Evolutionary conservation across 2,329 filamentous ascomycete genomes (phyloP), one percentile per base, ranked within the genome.

Genomic region (Penicillium sp.): DNA sequence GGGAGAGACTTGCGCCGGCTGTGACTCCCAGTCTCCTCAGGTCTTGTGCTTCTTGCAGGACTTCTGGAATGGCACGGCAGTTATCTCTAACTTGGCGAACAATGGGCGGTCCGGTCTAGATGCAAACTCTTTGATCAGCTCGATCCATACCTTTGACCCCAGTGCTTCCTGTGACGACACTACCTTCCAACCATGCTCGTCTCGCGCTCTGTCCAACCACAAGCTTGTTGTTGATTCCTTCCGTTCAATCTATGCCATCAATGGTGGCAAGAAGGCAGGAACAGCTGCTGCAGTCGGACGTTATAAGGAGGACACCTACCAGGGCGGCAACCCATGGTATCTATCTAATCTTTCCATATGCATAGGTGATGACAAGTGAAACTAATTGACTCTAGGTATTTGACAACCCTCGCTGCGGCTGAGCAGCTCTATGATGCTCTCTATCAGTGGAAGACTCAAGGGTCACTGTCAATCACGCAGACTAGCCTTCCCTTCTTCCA

Each of bases 361-460:
- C 1, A 49, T 17, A 5, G 11, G 25, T 14, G 14, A 17, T 5
- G 31, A 25, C 34, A 49, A 35, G 7, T 14, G 7, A 17, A 17
- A 22, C 45, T 49, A 49, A 49, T 7, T n/a, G 4, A 10, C 14
- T 22, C 4, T 5, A 62, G 90, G 90, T 90, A 91, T 68, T 81
- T 93, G 8, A 83, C 84, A 64, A 93, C 89, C 1, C 82, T 91
- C 38, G 90, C 89, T 0, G 89, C 89, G 0, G 91, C 90, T 14
- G 91, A 95, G 73, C 86, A 90, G 71, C 83, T 95, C 3, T 94
- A 92, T 72, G 88, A 90, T 70, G 88, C 90, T 0, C 72, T 91
- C 4, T 87, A 88, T 63, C 86, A 89, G 51, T 93, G 89, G 88
- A 82, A 88, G 60, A 76, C 80, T 50, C 75, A 81, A n/a, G 86